A percentile compares a stretch with the other conserved stretches of the same genome.
These are phyloP conservation scores for Dactylis glomerata DNA, from an alignment of 176 grass and related monocot species.

Conservation along the genomic window DNA sequence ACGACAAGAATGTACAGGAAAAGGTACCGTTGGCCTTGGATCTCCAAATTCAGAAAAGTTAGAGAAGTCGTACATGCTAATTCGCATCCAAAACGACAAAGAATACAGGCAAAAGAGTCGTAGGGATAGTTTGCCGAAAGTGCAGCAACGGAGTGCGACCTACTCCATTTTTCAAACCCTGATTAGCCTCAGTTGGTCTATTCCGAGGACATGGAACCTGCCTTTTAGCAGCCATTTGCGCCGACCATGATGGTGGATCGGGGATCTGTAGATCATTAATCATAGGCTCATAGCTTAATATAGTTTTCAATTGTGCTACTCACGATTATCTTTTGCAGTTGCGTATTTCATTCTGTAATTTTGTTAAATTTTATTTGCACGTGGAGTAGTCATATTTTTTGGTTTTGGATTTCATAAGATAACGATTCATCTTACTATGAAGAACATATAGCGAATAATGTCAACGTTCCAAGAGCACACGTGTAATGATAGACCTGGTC, in stretches of 20 bases:
- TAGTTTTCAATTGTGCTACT: not conserved
- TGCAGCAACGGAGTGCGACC: not conserved
- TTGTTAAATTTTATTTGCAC: not conserved
- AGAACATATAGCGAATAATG: not conserved
- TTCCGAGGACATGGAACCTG: not conserved
- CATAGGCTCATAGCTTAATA: not conserved
- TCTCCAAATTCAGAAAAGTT: not conserved
- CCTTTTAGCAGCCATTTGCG: not conserved
- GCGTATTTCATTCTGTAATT: not conserved
- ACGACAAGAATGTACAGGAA: not conserved
- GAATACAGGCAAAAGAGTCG: not conserved
- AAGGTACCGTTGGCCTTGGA: not conserved
- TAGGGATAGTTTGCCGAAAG: not conserved
- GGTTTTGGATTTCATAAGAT: no score
- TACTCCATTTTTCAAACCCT: slow-evolving; percentile 9
- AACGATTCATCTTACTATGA: no score
- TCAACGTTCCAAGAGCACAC: not conserved
- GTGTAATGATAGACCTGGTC: not conserved
- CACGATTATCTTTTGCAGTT: not conserved
- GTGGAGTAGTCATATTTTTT: not conserved
- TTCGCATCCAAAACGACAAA: slow-evolving; percentile 1
- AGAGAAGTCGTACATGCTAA: not conserved
- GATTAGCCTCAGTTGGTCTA: not conserved
- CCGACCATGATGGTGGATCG: not conserved
- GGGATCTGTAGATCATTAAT: not conserved